A percentile compares a stretch with the other conserved stretches of the same genome.
These are phyloP conservation scores for Pyrus bretschneideri DNA, from an alignment of 306 rosid genomes.

Conservation along the genomic window DNA sequence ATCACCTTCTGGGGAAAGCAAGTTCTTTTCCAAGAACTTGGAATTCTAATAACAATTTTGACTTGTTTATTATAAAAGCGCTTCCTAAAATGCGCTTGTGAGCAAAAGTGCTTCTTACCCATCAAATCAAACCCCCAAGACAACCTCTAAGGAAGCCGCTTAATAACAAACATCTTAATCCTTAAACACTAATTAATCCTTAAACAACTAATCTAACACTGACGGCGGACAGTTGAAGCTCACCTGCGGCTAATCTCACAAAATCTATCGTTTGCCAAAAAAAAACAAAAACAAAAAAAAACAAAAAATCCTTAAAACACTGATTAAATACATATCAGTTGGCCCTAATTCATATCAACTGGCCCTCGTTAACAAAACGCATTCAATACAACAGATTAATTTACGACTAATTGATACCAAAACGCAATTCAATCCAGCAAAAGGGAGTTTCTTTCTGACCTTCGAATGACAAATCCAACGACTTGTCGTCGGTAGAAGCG, in stretches of 20 bases:
- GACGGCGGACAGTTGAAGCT: accelerated
- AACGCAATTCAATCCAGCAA: neutral
- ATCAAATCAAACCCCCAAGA: no score
- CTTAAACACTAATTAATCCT: neutral
- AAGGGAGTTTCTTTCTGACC: slow-evolving; percentile 16
- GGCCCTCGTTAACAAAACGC: neutral
- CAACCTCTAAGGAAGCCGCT: no score
- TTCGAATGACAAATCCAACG: slow-evolving; percentile 39
- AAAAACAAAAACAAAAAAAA: no score
- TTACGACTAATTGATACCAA: neutral
- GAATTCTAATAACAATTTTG: no score
- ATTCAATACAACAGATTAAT: neutral
- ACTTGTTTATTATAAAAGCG: no score
- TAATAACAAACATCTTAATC: neutral
- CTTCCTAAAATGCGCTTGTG: no score
- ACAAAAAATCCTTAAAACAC: neutral
- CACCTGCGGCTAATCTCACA: no score
- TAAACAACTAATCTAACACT: no score
- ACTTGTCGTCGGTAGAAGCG: slow-evolving; percentile 39
- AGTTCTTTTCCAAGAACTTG: no score
- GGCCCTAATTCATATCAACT: neutral
- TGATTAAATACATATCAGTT: neutral
- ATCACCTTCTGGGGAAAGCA: no score
- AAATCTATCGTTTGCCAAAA: no score
- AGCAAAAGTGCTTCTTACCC: no score